phyloP scores from a whole-genome alignment of 2,329 filamentous ascomycete genomes.

The Ploettnerulaceae sp. region DNA sequence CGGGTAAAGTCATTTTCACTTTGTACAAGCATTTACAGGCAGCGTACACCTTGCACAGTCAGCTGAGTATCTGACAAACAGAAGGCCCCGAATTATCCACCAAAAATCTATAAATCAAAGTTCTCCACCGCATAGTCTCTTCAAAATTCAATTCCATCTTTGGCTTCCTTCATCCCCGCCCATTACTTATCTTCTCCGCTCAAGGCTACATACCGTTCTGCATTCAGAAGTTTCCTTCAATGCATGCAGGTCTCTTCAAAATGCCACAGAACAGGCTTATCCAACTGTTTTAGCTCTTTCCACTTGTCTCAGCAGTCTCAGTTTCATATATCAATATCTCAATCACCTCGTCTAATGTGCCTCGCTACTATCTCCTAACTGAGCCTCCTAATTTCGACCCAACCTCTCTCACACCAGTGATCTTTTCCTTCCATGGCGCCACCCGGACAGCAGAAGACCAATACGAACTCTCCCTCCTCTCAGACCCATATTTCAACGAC shows the following conservation, averaged over 20 bases:
- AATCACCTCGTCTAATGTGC: not conserved
- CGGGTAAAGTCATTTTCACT: too few relatives aligned
- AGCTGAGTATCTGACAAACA: too few relatives aligned
- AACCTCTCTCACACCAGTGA: slow-evolving; percentile 31
- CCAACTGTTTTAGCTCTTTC: not conserved
- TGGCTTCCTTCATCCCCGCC: too few relatives aligned
- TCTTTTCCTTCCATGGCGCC: slow-evolving; percentile 45
- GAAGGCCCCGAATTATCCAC: too few relatives aligned
- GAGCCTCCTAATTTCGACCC: slow-evolving; percentile 37
- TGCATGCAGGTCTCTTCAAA: not conserved
- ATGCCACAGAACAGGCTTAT: not conserved
- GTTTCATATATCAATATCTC: not conserved
- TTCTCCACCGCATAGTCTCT: too few relatives aligned
- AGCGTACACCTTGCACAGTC: too few relatives aligned
- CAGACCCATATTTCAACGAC: slow-evolving; percentile 36
- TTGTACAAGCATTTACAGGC: too few relatives aligned
- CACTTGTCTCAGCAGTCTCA: not conserved
- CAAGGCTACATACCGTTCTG: too few relatives aligned
- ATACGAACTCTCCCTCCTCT: slow-evolving; percentile 34
- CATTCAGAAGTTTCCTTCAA: too few relatives aligned
- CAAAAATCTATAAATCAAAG: too few relatives aligned
- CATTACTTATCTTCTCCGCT: too few relatives aligned
- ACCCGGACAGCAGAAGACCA: slow-evolving; percentile 36
- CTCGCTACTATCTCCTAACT: slow-evolving; percentile 33
- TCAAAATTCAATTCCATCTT: too few relatives aligned